phyloP scores from a whole-genome alignment of 2,329 filamentous ascomycete species.

The Talaromyces sp. region DNA sequence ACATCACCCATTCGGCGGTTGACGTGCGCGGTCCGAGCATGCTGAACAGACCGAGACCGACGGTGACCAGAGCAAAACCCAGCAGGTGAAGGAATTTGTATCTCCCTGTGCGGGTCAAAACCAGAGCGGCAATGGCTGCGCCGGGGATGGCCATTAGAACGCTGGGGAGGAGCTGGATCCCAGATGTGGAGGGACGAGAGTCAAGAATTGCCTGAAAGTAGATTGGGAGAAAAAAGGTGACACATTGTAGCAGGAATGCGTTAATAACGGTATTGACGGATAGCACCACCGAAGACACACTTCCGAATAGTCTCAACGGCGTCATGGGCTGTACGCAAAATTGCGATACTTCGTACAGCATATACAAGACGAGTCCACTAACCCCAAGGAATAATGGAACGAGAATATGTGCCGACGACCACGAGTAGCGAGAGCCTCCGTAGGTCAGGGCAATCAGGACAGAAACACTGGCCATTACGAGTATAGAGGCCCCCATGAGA shows the following conservation, averaged over 20 bases:
- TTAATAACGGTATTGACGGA: slow-evolving; percentile 64
- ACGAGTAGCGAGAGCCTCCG: slow-evolving; percentile 46
- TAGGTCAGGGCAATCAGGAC: slow-evolving; percentile 27
- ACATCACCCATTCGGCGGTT: slow-evolving; percentile 23
- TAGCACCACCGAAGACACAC: slow-evolving; percentile 37
- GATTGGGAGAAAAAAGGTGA: slow-evolving; percentile 73
- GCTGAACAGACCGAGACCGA: slow-evolving; percentile 24
- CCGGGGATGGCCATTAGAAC: slow-evolving; percentile 20
- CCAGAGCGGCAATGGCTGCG: slow-evolving; percentile 24
- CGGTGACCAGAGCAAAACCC: slow-evolving; percentile 22
- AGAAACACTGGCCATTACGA: slow-evolving; percentile 30
- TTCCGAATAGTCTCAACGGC: slow-evolving; percentile 48
- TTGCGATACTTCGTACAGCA: slow-evolving; percentile 32
- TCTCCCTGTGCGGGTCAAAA: slow-evolving; percentile 28
- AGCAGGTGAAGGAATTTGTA: slow-evolving; percentile 27
- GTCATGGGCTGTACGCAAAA: slow-evolving; percentile 22
- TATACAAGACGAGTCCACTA: slow-evolving; percentile 22
- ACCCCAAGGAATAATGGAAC: slow-evolving; percentile 50
- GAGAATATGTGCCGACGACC: slow-evolving; percentile 54
- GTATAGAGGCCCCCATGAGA: slow-evolving; percentile 46
- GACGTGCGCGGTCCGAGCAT: slow-evolving; percentile 19
- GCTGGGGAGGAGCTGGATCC: slow-evolving; percentile 65
- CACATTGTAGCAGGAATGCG: slow-evolving; percentile 71
- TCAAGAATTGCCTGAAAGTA: slow-evolving; percentile 77
- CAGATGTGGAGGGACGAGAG: slow-evolving; percentile 63